These are phyloP conservation scores for Trichoderma breve DNA, from an alignment of 2,329 filamentous ascomycete species.

Conservation along the genomic window DNA sequence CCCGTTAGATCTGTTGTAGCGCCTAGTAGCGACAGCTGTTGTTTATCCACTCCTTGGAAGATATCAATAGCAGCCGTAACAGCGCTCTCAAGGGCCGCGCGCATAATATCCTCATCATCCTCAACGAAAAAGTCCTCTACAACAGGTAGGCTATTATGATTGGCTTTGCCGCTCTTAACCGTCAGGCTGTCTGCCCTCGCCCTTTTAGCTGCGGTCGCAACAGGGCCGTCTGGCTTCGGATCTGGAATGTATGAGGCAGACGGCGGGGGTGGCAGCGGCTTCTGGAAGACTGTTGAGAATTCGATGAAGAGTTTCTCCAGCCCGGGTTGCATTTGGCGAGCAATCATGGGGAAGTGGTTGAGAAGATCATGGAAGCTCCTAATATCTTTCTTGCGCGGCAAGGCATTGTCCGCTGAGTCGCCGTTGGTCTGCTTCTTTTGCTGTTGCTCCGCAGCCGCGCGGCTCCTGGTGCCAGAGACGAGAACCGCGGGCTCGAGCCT, in stretches of 20 bases:
- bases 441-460: conserved; percentile 36
- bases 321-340: conserved; percentile 90
- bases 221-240: conserved; percentile 56
- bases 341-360: conserved; percentile 91
- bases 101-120: conserved; percentile 89
- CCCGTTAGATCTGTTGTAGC: conserved; percentile 93
- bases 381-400: conserved; percentile 77
- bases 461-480: conserved; percentile 44
- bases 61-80: conserved; percentile 92
- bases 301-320: conserved; percentile 87
- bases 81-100: conserved; percentile 83
- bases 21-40: conserved; percentile 86
- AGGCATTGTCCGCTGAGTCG: conserved; percentile 43
- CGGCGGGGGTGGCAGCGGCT: conserved; percentile 74
- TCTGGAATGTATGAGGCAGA: conserved; percentile 60
- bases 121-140: conserved; percentile 71
- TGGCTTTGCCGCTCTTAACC: conserved; percentile 33
- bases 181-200: conserved; percentile 53
- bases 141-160: conserved; percentile 42
- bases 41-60: conserved; percentile 93
- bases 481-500: conserved; percentile 67
- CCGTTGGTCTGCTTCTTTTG: conserved; percentile 35
- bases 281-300: conserved; percentile 81
- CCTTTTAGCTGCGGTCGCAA: conserved; percentile 53
- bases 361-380: conserved; percentile 87